These are phyloP conservation scores for Irpex lacteus DNA, from an alignment of 1,284 basidiomycete species.

Conservation along the genomic window DNA sequence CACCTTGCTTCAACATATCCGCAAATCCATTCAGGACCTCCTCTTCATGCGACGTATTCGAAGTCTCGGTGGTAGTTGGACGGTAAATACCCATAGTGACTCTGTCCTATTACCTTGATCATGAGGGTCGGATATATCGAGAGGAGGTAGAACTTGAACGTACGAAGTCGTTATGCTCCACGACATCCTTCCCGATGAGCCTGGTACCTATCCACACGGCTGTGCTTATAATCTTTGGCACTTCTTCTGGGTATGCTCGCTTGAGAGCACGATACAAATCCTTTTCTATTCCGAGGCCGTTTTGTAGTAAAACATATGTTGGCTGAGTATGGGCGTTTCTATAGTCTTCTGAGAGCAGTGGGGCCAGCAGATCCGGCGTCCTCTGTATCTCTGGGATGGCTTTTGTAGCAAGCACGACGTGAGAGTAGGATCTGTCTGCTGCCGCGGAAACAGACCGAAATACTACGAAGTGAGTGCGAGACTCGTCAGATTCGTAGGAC, in stretches of 20 bases:
- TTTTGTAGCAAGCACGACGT: constrained; percentile 72
- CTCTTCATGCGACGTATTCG: constrained; percentile 43
- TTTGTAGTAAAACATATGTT: constrained; percentile 71
- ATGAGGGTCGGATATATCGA: neutral
- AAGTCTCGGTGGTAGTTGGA: constrained; percentile 36
- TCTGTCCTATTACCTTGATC: constrained; percentile 40
- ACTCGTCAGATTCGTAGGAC: neutral
- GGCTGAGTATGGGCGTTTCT: constrained; percentile 46
- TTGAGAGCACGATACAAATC: constrained; percentile 60
- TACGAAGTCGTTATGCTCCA: constrained; percentile 53
- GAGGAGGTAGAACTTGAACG: constrained; percentile 18
- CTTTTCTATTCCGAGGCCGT: constrained; percentile 73
- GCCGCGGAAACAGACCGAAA: constrained; percentile 58
- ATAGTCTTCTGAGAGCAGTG: constrained; percentile 54
- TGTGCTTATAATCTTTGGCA: constrained; percentile 52
- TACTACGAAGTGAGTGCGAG: constrained; percentile 37
- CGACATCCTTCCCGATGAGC: constrained; percentile 41
- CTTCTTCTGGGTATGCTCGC: constrained; percentile 30
- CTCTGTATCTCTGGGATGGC: constrained; percentile 66
- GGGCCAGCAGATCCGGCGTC: constrained; percentile 56
- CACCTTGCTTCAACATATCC: constrained; percentile 44
- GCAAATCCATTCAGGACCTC: constrained; percentile 45
- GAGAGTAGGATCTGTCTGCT: constrained; percentile 57
- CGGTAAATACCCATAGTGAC: constrained; percentile 54
- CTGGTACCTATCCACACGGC: constrained; percentile 57